Base-by-base conservation (phyloP, 768 basidiomycete genomes). In the Collybiopsis luxurians region DNA sequence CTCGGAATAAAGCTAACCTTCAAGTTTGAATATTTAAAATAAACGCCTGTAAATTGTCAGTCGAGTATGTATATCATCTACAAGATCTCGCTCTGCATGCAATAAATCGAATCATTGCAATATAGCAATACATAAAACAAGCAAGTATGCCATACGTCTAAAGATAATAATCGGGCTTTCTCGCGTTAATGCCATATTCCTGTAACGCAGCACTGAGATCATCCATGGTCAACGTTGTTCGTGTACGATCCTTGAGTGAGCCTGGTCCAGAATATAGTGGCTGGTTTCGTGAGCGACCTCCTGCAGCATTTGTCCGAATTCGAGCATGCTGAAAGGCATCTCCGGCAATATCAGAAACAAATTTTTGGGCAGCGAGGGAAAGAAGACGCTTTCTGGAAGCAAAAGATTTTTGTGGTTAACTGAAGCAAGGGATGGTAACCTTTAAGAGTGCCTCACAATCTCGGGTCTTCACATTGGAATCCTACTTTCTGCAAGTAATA, bases 321-420 rank as follows among this genome's bases (percentile, higher is more conserved):
- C 96, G 90, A 7, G 97, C 97, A 72, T 98, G 96, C 67, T 98
- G 95, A 73, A 92, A 98, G 10, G 97, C 95, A 69, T 99, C 97
- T 2, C 91, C 84, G 2, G 96, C 90, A 55, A 99, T 95, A 67
- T 98, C 96, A 6, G 95, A 92, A 43, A 98, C 88, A 68, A 99
- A 98, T 67, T 98, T 98, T 67, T 99, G 97, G 0, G 97, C 94
- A 2, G 97, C 95, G 12, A 98, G 81, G 0, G 96, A 95, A 24
- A 99, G 78, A 17, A 99, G 83, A 2, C 96, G 90, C 75, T 97
- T 98, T 56, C 95, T 97, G 69, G n/a, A n/a, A n/a, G n/a, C 7
- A 58, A 39, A 24, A 12, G 23, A 34, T 34, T 6, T 34, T 13
- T 13, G 27, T 17, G n/a, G 21, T 9, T 54, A 19, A 12, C n/a